phyloP scores from a whole-genome alignment of 2,329 filamentous ascomycete genomes.

The Botrytis fabae region DNA sequence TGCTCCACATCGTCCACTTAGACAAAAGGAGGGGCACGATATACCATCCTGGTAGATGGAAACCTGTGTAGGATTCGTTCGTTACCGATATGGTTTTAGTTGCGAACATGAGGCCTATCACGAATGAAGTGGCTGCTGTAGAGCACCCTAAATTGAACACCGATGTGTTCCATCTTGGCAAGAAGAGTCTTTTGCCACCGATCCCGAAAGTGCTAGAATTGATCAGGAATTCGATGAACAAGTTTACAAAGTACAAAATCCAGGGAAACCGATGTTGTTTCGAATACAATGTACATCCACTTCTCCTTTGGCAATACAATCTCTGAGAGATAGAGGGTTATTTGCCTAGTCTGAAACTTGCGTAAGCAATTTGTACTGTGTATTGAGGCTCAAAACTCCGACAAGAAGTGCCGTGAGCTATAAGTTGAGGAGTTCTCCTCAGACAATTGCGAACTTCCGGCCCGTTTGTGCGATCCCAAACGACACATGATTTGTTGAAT shows the following conservation, averaged over 20 bases:
- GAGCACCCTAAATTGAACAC: constrained; percentile 1
- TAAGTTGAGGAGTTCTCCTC: constrained; percentile 11
- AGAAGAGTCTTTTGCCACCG: neutral
- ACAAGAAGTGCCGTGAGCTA: neutral
- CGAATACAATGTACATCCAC: neutral
- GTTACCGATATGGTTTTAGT: constrained; percentile 15
- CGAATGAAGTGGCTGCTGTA: constrained; percentile 19
- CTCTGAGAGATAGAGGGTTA: neutral
- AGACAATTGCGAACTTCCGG: neutral
- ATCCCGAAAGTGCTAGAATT: neutral
- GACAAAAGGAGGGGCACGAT: constrained; percentile 16
- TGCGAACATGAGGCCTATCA: constrained; percentile 20
- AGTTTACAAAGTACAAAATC: neutral
- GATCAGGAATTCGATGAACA: neutral
- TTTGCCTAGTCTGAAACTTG: neutral
- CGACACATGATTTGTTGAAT: constrained; percentile 28
- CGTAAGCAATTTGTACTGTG: neutral
- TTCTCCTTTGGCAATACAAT: neutral
- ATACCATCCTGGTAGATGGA: constrained; percentile 11
- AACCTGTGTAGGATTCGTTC: constrained; percentile 15
- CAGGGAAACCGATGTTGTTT: neutral
- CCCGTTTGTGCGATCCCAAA: constrained; percentile 6
- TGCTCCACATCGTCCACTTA: constrained; percentile 21
- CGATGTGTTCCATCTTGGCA: neutral
- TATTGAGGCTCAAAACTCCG: constrained; percentile 20